A percentile compares a stretch with the other conserved stretches of the same genome.
Conservation (phyloP, 768 basidiomycete species). For the Aureoboletus auriporus region DNA sequence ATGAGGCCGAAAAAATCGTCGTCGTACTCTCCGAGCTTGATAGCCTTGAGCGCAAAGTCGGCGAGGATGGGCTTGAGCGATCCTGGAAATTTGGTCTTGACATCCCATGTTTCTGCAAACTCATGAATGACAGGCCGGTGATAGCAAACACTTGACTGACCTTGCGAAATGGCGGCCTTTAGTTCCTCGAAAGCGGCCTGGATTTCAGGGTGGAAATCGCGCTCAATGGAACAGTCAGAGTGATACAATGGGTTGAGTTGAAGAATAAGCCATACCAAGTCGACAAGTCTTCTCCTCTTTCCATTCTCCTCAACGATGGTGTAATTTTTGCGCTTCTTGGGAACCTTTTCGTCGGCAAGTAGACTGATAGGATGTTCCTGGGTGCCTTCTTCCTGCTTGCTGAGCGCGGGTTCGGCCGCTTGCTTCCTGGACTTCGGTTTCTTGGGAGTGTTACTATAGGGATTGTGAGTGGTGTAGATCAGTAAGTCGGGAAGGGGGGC, state of each 20-base stretch:
- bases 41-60: constrained; percentile 72
- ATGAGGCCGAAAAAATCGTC: constrained; percentile 89
- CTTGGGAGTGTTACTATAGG: constrained; percentile 50
- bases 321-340: constrained; percentile 54
- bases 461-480: constrained; percentile 12
- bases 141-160: constrained; percentile 27
- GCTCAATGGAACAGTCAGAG: constrained; percentile 30
- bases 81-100: constrained; percentile 89
- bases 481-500: neutral
- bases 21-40: constrained; percentile 83
- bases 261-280: constrained; percentile 40
- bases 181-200: constrained; percentile 58
- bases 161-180: constrained; percentile 54
- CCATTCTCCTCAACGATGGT: constrained; percentile 50
- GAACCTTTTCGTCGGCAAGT: constrained; percentile 36
- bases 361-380: constrained; percentile 50
- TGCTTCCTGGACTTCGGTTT: constrained; percentile 68
- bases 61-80: constrained; percentile 67
- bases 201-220: constrained; percentile 68
- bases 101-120: constrained; percentile 63
- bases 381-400: constrained; percentile 37
- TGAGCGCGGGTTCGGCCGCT: constrained; percentile 19
- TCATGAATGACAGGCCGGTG: neutral
- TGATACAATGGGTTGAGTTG: neutral
- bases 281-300: constrained; percentile 70